Conservation (phyloP, 176 grass and related monocot genomes). For the Triticum timopheevii region DNA sequence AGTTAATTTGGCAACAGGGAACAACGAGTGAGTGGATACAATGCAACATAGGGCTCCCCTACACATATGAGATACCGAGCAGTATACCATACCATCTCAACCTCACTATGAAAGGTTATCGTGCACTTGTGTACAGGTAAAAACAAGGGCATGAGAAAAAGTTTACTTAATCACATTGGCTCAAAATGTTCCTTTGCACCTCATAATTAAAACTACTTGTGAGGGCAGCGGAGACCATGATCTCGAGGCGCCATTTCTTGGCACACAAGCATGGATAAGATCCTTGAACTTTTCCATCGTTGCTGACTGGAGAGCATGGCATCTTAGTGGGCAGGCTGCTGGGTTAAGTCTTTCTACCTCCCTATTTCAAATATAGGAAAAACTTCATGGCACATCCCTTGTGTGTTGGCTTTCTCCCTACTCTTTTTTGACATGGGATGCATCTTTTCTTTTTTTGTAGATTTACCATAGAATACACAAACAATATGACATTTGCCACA, state of each 20-base stretch:
- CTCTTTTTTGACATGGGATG: neutral
- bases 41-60: conserved; percentile 29
- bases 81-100: conserved; percentile 33
- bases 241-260: conserved; percentile 17
- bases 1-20: conserved; percentile 18
- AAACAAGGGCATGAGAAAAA: neutral
- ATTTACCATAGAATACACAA: conserved; percentile 18
- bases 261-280: conserved; percentile 51
- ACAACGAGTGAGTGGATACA: conserved; percentile 34
- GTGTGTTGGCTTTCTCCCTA: neutral
- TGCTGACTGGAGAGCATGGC: conserved; percentile 52
- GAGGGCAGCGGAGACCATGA: conserved; percentile 48
- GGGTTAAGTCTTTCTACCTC: conserved; percentile 19
- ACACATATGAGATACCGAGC: neutral
- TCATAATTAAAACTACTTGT: neutral
- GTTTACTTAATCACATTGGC: neutral
- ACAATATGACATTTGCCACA: conserved; percentile 35
- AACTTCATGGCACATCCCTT: too few species aligned
- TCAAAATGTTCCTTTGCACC: neutral
- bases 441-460: neutral
- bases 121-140: conserved; percentile 39
- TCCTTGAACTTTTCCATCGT: conserved; percentile 50
- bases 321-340: conserved; percentile 46
- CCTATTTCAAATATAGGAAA: neutral
- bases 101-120: conserved; percentile 39